Conservation (phyloP, 257 asterid species). For the Osmanthus fragrans region DNA sequence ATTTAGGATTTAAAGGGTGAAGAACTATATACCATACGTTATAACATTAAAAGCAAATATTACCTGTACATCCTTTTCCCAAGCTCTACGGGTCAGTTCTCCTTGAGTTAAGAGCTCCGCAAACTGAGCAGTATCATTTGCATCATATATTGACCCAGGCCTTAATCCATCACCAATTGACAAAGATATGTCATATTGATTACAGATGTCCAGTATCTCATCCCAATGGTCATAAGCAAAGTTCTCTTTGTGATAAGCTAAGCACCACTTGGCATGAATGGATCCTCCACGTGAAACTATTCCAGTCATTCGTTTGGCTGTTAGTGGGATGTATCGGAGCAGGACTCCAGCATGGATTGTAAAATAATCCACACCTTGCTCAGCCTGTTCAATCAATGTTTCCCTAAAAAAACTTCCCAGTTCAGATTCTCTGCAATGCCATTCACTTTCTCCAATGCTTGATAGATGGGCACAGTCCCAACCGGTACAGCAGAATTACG, state of each 20-base stretch:
- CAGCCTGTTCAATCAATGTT: slow-evolving; percentile 92
- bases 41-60: neutral
- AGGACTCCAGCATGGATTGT: slow-evolving; percentile 95
- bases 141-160: slow-evolving; percentile 95
- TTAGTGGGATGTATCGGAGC: slow-evolving; percentile 85
- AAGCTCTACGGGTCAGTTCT: slow-evolving; percentile 86
- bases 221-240: slow-evolving; percentile 99
- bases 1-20: neutral
- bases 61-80: slow-evolving; percentile 99
- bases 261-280: slow-evolving; percentile 97
- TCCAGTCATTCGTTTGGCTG: slow-evolving; percentile 93
- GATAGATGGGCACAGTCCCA: slow-evolving; percentile 96
- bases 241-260: slow-evolving; percentile 88
- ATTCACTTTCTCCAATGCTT: slow-evolving; percentile 87
- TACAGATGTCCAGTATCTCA: slow-evolving; percentile 88
- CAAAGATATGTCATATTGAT: slow-evolving; percentile 82
- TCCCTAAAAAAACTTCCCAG: slow-evolving; percentile 90
- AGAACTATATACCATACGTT: neutral
- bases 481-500: slow-evolving; percentile 97
- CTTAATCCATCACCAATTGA: slow-evolving; percentile 97
- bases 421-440: slow-evolving; percentile 89
- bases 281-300: slow-evolving; percentile 98
- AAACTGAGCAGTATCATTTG: slow-evolving; percentile 93
- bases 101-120: slow-evolving; percentile 96
- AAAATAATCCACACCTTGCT: slow-evolving; percentile 97